These are phyloP conservation scores for Amyloporia xantha DNA, from an alignment of 768 basidiomycete species.

Conservation along the genomic window DNA sequence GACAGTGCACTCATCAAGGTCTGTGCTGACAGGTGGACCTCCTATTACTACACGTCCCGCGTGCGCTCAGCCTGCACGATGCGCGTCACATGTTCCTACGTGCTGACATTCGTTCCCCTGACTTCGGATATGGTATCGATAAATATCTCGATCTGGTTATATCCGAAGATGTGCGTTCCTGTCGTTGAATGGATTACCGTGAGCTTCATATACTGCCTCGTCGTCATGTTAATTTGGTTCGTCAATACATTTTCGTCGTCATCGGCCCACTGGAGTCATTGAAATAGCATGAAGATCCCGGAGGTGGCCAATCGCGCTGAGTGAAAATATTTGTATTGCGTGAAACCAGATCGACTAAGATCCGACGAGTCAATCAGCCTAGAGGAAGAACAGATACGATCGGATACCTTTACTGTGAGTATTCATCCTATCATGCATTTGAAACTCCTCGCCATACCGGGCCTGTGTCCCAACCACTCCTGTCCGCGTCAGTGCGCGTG, in stretches of 20 bases:
- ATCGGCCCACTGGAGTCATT: too few species aligned
- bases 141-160: not conserved
- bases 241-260: too few species aligned
- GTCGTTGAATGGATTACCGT: too few species aligned
- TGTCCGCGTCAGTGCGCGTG: not conserved
- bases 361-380: not conserved
- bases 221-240: too few species aligned
- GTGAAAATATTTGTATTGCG: not conserved
- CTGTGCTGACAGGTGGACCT: not conserved
- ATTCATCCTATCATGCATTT: slow-evolving; percentile 6
- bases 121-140: slow-evolving; percentile 6
- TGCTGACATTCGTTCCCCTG: not conserved
- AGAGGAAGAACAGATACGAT: not conserved
- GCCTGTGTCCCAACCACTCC: slow-evolving; percentile 6
- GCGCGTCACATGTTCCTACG: not conserved
- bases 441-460: slow-evolving; percentile 2
- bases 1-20: not conserved
- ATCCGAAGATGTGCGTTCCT: not conserved
- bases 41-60: too few species aligned
- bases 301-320: not conserved
- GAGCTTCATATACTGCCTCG: too few species aligned
- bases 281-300: too few species aligned
- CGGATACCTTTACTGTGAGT: slow-evolving; percentile 6
- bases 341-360: not conserved
- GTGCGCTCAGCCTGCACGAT: too few species aligned